Conservation (phyloP, 2,329 filamentous ascomycete species). For the Ophiosphaerella narmari region DNA sequence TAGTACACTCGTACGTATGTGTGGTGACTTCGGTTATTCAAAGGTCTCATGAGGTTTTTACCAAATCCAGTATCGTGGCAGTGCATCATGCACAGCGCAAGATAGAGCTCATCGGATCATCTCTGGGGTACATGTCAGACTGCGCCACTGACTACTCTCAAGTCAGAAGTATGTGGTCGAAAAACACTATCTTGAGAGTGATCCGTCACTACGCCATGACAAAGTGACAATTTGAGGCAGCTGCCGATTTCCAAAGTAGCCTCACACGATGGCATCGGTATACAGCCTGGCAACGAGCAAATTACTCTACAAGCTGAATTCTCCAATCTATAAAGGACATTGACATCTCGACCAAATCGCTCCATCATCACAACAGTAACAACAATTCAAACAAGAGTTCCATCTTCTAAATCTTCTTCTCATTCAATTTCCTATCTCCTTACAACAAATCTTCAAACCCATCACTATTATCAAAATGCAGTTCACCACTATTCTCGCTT, state of each 20-base stretch:
- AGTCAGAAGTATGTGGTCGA: background rate
- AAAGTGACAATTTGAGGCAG: constrained; percentile 6
- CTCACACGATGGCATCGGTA: too few relatives aligned
- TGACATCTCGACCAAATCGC: background rate
- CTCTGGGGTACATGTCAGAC: constrained; percentile 2
- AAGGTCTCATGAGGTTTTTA: background rate
- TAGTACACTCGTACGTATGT: too few relatives aligned
- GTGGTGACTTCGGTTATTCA: background rate
- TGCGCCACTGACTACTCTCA: constrained; percentile 3
- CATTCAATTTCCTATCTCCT: background rate
- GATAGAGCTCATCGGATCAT: background rate
- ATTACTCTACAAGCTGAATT: background rate
- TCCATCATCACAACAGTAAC: background rate
- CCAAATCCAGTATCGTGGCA: background rate
- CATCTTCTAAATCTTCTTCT: background rate
- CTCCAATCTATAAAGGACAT: constrained; percentile 2
- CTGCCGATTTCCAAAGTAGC: background rate
- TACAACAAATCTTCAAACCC: constrained; percentile 1
- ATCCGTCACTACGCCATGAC: background rate
- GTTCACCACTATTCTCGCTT: constrained; percentile 15
- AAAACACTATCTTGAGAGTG: background rate
- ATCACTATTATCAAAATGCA: constrained; percentile 13
- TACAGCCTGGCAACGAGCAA: background rate
- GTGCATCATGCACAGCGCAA: background rate
- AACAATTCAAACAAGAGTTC: constrained; percentile 5